Conservation (phyloP, 73 alveolate genomes). For the Tetrahymena elliotti region DNA sequence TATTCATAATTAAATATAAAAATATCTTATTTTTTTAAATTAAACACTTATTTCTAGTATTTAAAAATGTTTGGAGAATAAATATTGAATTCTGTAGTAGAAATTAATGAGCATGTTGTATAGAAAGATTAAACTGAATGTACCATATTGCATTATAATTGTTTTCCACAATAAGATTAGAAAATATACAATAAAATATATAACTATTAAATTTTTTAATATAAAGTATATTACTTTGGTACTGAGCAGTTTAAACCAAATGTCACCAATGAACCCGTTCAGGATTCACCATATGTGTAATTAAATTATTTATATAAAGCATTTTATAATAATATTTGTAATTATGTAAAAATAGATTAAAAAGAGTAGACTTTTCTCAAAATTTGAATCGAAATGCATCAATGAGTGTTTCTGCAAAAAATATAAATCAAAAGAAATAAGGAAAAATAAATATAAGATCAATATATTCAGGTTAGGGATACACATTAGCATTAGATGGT, state of each 20-base stretch:
- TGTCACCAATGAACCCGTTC: not conserved
- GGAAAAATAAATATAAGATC: not conserved
- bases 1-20: not conserved
- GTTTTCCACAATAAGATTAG: not conserved
- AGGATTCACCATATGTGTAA: not conserved
- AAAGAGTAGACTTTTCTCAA: not conserved
- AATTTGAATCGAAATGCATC: not conserved
- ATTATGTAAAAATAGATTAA: not conserved
- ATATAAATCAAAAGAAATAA: not conserved
- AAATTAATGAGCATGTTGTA: not conserved
- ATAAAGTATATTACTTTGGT: not conserved
- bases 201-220: not conserved
- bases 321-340: too few relatives aligned
- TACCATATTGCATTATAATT: not conserved
- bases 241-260: not conserved
- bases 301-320: not conserved
- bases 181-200: not conserved
- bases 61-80: not conserved
- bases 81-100: not conserved
- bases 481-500: not conserved
- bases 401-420: not conserved
- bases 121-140: not conserved
- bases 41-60: not conserved
- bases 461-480: not conserved
- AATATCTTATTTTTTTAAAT: not conserved